Conservation (phyloP, 208 protist species). For the Hexamita inflata region DNA sequence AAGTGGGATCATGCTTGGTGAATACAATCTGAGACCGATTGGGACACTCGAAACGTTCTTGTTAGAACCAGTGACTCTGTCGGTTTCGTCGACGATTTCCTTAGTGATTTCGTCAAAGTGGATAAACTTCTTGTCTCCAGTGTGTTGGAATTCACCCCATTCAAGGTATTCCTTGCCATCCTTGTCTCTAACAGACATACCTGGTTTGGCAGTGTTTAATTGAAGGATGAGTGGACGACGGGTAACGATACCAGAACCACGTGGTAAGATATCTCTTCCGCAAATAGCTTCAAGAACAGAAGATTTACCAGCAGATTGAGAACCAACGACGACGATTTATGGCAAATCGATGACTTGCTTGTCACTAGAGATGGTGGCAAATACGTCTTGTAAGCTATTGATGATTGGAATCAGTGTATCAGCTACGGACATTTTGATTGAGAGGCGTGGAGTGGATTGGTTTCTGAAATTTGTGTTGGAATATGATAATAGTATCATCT, state of each 20-base stretch:
- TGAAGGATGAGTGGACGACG: conserved; percentile 91
- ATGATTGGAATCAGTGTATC: conserved; percentile 76
- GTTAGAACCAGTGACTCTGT: conserved; percentile 70
- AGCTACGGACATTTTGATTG: conserved; percentile 18
- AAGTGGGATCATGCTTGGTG: conserved; percentile 78
- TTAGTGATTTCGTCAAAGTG: conserved; percentile 80
- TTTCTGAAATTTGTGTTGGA: no score
- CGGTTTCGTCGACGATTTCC: conserved; percentile 83
- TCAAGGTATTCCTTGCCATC: conserved; percentile 42
- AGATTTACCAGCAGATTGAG: conserved; percentile 74
- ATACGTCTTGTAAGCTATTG: conserved; percentile 84
- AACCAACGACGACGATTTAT: conserved; percentile 93
- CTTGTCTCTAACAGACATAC: not conserved
- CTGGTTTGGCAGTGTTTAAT: conserved; percentile 56
- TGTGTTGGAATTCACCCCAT: conserved; percentile 63
- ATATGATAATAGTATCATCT: no score
- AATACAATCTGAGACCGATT: conserved; percentile 81
- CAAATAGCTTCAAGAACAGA: conserved; percentile 95
- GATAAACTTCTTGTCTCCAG: conserved; percentile 65
- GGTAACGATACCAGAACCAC: conserved; percentile 94
- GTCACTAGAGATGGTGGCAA: conserved; percentile 53
- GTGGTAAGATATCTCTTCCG: conserved; percentile 91
- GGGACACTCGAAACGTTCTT: conserved; percentile 77
- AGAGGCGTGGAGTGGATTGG: no score
- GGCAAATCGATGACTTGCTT: conserved; percentile 73